Evolutionary conservation across 208 protist genomes (phyloP).

Genomic region (Leishmania major): DNA sequence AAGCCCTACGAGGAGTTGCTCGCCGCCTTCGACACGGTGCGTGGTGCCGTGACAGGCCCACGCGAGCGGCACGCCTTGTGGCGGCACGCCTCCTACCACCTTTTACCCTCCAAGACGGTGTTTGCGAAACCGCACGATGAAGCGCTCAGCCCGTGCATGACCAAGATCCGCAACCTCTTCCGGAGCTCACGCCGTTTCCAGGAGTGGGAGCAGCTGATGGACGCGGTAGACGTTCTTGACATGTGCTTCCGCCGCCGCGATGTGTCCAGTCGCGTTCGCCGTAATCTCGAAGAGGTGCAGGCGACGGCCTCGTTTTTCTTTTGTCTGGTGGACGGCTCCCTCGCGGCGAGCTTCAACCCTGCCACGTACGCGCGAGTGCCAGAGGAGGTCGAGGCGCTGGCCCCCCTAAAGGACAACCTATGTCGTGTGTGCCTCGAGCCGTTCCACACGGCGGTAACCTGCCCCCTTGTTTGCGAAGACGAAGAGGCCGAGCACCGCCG

Average conservation of each 20-base stretch:
- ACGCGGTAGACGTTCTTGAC: constrained; percentile 76
- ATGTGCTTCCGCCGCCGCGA: constrained; percentile 60
- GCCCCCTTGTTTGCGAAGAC: constrained; percentile 37
- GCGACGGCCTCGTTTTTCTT: constrained; percentile 84
- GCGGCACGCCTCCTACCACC: constrained; percentile 79
- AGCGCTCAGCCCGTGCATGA: constrained; percentile 61
- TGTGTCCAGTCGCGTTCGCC: constrained; percentile 31
- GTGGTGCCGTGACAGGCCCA: constrained; percentile 74
- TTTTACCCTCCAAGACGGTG: constrained; percentile 77
- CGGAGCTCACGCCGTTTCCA: constrained; percentile 49
- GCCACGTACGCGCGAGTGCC: constrained; percentile 76
- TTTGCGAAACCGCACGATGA: constrained; percentile 84
- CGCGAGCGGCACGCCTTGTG: constrained; percentile 84
- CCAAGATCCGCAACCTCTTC: constrained; percentile 53
- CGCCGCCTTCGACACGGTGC: constrained; percentile 78
- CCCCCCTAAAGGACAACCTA: constrained; percentile 68
- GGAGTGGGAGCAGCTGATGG: constrained; percentile 71
- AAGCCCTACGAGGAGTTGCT: constrained; percentile 78
- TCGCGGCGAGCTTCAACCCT: constrained; percentile 59
- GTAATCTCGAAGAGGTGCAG: constrained; percentile 59
- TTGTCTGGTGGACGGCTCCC: constrained; percentile 83
- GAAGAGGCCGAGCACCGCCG: constrained; percentile 31
- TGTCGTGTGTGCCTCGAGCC: constrained; percentile 78
- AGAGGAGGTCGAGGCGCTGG: constrained; percentile 70
- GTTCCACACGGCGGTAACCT: constrained; percentile 67